phyloP scores from a whole-genome alignment of 2,329 filamentous ascomycete genomes.

The Penicillium sp. region DNA sequence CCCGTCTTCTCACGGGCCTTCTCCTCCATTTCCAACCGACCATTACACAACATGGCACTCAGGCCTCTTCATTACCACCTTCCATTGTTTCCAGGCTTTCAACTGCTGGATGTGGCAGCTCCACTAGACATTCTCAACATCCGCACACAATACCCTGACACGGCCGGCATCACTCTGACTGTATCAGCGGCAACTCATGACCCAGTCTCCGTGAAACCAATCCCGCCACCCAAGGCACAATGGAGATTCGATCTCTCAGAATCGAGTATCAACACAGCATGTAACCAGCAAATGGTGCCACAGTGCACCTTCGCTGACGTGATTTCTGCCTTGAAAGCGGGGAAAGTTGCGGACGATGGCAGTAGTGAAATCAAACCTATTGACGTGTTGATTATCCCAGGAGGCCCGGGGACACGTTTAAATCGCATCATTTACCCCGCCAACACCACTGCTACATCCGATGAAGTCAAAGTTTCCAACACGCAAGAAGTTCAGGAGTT shows the following conservation, averaged over 20 bases:
- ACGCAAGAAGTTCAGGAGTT: conserved; percentile 6
- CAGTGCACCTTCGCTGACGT: conserved; percentile 8
- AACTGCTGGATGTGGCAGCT: conserved; percentile 4
- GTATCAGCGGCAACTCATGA: conserved; percentile 7
- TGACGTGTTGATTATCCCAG: conserved; percentile 8
- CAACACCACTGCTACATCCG: neutral
- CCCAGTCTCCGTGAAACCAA: conserved; percentile 11
- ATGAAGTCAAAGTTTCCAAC: conserved; percentile 1
- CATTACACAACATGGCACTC: conserved; percentile 2
- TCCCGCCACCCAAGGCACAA: neutral
- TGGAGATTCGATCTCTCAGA: conserved; percentile 4
- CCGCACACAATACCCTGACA: conserved; percentile 3
- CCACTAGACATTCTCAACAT: conserved; percentile 13
- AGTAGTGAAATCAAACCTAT: conserved; percentile 2
- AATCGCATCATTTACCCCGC: conserved; percentile 1
- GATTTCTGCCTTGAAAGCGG: conserved; percentile 3
- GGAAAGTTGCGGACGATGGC: neutral
- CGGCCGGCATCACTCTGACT: conserved; percentile 5
- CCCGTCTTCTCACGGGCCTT: neutral
- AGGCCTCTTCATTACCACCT: conserved; percentile 11
- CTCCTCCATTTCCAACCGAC: neutral
- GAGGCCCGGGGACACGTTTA: conserved; percentile 3
- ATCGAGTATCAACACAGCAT: neutral
- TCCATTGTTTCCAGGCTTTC: conserved; percentile 10
- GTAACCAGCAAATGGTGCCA: conserved; percentile 9